Percentiles rank a stretch among this genome's conserved stretches.
These are phyloP conservation scores for Limonium bicolor DNA, from an alignment of 148 eudicot species.

Conservation along the genomic window DNA sequence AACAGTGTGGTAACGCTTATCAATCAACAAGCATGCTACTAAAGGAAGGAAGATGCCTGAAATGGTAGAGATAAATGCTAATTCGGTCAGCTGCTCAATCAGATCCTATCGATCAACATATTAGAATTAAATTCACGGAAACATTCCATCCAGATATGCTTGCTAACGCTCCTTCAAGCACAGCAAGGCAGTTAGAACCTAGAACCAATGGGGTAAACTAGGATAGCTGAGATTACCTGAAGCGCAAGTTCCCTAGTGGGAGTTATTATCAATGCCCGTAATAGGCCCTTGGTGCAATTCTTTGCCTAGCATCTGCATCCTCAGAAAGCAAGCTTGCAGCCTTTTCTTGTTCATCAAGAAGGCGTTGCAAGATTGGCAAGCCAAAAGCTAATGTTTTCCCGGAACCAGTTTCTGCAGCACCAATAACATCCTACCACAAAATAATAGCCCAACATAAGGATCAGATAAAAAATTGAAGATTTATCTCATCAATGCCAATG, in stretches of 20 bases:
- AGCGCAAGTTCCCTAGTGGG: slow-evolving; percentile 97
- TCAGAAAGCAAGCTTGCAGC: slow-evolving; percentile 29
- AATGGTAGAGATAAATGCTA: too few relatives aligned
- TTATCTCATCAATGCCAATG: background rate
- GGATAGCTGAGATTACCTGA: slow-evolving; percentile 39
- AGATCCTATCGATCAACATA: too few relatives aligned
- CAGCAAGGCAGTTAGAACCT: too few relatives aligned
- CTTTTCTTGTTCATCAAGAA: slow-evolving; percentile 88
- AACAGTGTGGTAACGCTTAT: too few relatives aligned
- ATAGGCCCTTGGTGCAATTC: slow-evolving; percentile 36
- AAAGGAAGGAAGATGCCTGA: too few relatives aligned
- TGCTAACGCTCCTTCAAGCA: too few relatives aligned
- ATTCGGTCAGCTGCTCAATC: too few relatives aligned
- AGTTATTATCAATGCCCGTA: slow-evolving; percentile 78
- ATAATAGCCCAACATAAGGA: background rate
- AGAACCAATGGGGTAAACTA: too few relatives aligned
- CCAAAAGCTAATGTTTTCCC: slow-evolving; percentile 99
- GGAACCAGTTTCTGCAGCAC: slow-evolving; percentile 99
- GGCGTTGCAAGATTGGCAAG: slow-evolving; percentile 85
- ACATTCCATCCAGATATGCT: too few relatives aligned
- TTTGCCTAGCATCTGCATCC: slow-evolving; percentile 35
- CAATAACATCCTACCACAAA: slow-evolving; percentile 86
- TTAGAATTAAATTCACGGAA: too few relatives aligned
- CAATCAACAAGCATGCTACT: too few relatives aligned
- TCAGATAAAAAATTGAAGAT: background rate